Evolutionary conservation across 495 filamentous ascomycete genomes (phyloP).

Genomic region (Amorphotheca resinae): DNA sequence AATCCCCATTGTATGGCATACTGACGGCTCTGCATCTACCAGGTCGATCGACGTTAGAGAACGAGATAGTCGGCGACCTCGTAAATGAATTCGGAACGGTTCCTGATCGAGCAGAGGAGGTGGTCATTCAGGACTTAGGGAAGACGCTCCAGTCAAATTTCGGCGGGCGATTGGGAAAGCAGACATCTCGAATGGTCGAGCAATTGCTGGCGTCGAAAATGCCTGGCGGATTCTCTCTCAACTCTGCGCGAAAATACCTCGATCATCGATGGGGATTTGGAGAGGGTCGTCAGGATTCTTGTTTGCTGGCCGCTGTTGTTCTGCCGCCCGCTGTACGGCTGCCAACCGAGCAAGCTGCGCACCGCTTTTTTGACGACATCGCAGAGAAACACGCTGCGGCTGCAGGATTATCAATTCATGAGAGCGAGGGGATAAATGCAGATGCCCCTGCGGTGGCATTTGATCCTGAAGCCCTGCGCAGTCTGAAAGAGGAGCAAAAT

Average conservation of each 20-base stretch:
- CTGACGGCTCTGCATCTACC: background rate
- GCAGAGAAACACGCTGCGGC: background rate
- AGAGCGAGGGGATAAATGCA: background rate
- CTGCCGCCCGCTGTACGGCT: constrained; percentile 41
- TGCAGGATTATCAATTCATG: constrained; percentile 56
- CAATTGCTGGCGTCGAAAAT: constrained; percentile 92
- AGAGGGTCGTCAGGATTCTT: constrained; percentile 72
- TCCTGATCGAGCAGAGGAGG: constrained; percentile 95
- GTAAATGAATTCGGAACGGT: constrained; percentile 95
- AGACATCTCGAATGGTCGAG: constrained; percentile 79
- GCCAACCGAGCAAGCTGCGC: constrained; percentile 31
- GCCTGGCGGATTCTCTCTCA: constrained; percentile 97
- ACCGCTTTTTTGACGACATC: background rate
- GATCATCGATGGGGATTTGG: constrained; percentile 83
- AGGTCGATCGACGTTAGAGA: constrained; percentile 91
- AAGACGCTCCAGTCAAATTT: constrained; percentile 87
- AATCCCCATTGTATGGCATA: background rate
- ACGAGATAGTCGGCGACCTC: constrained; percentile 85
- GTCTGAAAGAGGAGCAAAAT: constrained; percentile 88
- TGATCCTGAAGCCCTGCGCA: constrained; percentile 92
- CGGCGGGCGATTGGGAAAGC: constrained; percentile 90
- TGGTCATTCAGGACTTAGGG: constrained; percentile 87
- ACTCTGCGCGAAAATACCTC: constrained; percentile 75
- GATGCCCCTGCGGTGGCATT: constrained; percentile 22
- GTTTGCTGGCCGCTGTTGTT: constrained; percentile 10